A percentile compares a stretch with the other conserved stretches of the same genome.
Conservation (phyloP, 2,329 filamentous ascomycete genomes). For the Colletotrichum incanum region DNA sequence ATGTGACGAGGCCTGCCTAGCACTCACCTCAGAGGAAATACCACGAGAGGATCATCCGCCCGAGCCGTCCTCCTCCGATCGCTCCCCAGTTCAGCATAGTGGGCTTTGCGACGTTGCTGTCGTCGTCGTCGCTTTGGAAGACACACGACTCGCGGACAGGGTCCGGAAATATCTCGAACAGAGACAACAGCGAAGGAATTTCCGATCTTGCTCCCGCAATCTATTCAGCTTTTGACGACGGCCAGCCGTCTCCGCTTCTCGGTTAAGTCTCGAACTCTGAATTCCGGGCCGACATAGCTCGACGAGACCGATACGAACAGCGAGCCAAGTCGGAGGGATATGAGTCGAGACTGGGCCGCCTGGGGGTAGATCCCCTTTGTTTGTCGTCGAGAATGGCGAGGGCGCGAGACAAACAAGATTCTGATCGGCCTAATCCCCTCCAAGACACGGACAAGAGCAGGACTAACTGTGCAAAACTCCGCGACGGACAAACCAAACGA, state of each 20-base stretch:
- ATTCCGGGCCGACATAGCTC: neutral
- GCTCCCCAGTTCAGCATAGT: neutral
- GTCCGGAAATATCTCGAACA: neutral
- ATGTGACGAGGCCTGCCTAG: neutral
- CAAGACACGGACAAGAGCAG: conserved; percentile 14
- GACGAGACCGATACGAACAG: neutral
- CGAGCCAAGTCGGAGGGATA: neutral
- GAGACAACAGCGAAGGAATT: neutral
- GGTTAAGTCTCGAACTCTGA: neutral
- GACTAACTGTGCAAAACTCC: conserved; percentile 4
- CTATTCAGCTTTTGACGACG: neutral
- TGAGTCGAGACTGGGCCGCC: neutral
- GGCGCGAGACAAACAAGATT: conserved; percentile 32
- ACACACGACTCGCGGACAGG: neutral
- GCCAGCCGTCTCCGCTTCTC: neutral
- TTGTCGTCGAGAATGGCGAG: neutral
- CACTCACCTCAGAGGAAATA: neutral
- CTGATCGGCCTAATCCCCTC: conserved; percentile 15
- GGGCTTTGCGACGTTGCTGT: no score
- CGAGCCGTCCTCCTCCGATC: neutral
- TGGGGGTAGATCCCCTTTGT: conserved; percentile 17
- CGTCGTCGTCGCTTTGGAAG: neutral
- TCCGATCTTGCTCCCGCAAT: neutral
- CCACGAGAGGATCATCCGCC: conserved; percentile 13
- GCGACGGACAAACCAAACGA: conserved; percentile 3